Evolutionary conservation across 768 basidiomycete genomes (phyloP), one percentile per base, ranked within the genome.

Genomic region (Xanthoconium purpureum): DNA sequence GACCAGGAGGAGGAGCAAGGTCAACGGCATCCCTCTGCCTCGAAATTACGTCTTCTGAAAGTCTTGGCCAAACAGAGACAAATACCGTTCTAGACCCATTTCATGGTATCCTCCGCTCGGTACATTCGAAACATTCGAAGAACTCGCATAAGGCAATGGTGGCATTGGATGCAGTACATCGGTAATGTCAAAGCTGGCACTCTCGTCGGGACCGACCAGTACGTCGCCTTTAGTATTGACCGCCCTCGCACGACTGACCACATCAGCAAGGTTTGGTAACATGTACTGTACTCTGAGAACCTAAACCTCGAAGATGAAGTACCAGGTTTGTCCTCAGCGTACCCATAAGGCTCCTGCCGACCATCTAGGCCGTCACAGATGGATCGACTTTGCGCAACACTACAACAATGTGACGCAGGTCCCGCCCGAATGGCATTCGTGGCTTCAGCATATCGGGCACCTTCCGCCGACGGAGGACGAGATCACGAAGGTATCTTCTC

Each of bases 361-460:
- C 47, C 13, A 2, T 45, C 13, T 70, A 91, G 94, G 95, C 66
- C 91, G 96, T 63, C 94, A 97, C 69, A 84, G 96, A 73, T 98
- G 96, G 96, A 86, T 98, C 42, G 96, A 98, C 76, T 93, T 82
- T 66, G 81, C 88, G 17, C 94, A 97, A 84, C 91, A 94, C 67
- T 84, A 94, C 59, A 87, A 80, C 74, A 89, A 98, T 66, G 92
- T 91, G n/a, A 82, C 91, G 0, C 96, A 99, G 77, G 87, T 97
- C 36, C 91, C 94, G 15, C 83, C 95, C 1, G 94, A 96, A 74
- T 98, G 96, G 96, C 96, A 97, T 75, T 85, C 94, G 6, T 98
- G 95, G 95, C 74, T 98, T 37, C 80, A 81, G 11, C 94, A 97
- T 68, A 97, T 96, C 65, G 89, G 96, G 47, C 82, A 85, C 62